Evolutionary conservation across 169 alveolate species (phyloP).

Genomic region (Plasmodium coatneyi): DNA sequence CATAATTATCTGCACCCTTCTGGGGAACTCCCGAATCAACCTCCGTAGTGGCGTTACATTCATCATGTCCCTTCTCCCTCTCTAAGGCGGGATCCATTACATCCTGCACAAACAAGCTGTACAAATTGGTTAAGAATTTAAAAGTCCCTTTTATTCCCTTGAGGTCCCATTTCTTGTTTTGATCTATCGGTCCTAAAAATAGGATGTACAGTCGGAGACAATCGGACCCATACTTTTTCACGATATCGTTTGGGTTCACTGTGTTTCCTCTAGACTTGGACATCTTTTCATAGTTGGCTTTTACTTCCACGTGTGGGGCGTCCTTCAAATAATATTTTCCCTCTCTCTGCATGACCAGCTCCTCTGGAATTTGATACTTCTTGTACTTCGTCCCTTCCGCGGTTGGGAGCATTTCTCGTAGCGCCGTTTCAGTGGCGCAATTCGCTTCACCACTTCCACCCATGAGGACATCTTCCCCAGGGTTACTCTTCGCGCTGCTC

Average conservation of each 20-base stretch:
- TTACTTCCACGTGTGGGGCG: slow-evolving; percentile 60
- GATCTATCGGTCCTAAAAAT: slow-evolving; percentile 90
- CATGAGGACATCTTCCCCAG: background rate
- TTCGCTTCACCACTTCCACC: background rate
- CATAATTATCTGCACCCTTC: background rate
- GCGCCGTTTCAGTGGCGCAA: background rate
- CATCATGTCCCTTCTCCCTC: background rate
- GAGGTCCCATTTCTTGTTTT: slow-evolving; percentile 84
- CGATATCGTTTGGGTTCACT: slow-evolving; percentile 84
- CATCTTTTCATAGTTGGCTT: slow-evolving; percentile 87
- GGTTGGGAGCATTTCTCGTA: background rate
- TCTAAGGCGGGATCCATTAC: background rate
- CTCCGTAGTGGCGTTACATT: background rate
- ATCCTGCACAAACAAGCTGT: slow-evolving; percentile 42
- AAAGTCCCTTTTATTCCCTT: slow-evolving; percentile 81
- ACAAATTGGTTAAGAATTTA: slow-evolving; percentile 72
- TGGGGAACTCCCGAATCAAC: background rate
- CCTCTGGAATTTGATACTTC: slow-evolving; percentile 75
- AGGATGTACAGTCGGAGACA: slow-evolving; percentile 88
- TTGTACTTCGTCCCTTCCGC: slow-evolving; percentile 10
- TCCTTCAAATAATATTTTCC: slow-evolving; percentile 58
- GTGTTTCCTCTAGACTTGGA: slow-evolving; percentile 90
- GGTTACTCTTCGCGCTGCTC: background rate
- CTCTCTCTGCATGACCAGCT: slow-evolving; percentile 50
- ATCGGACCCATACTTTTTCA: slow-evolving; percentile 88